Conservation (phyloP, 768 basidiomycete species). For the Podaxis sp. region DNA sequence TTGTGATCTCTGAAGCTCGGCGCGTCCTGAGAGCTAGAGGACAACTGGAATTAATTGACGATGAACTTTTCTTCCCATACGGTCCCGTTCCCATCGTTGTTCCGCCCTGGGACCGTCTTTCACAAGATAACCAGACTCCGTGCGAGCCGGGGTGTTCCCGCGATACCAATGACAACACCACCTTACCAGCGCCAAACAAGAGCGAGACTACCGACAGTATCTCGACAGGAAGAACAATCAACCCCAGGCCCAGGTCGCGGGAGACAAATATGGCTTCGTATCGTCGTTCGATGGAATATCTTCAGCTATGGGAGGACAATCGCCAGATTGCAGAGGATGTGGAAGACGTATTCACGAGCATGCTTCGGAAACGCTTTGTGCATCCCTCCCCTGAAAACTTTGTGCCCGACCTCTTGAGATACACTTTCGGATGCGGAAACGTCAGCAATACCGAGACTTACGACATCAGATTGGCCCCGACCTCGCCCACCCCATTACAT, state of each 20-base stretch:
- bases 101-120: not conserved
- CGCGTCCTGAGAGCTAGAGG: slow-evolving; percentile 65
- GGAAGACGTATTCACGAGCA: slow-evolving; percentile 58
- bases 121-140: not conserved
- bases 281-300: slow-evolving; percentile 36
- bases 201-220: not conserved
- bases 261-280: not conserved
- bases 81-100: slow-evolving; percentile 23
- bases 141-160: not conserved
- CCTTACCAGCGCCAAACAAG: not conserved
- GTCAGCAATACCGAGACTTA: slow-evolving; percentile 44
- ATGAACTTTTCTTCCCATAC: slow-evolving; percentile 66
- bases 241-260: not conserved
- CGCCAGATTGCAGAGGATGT: slow-evolving; percentile 37
- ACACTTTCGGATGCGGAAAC: slow-evolving; percentile 51
- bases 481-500: slow-evolving; percentile 24
- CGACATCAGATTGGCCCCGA: slow-evolving; percentile 57
- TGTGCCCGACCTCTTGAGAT: slow-evolving; percentile 42
- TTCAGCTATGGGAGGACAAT: slow-evolving; percentile 31
- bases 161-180: not conserved
- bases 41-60: slow-evolving; percentile 73
- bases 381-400: slow-evolving; percentile 52
- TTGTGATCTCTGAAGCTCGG: slow-evolving; percentile 55
- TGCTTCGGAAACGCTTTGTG: slow-evolving; percentile 58
- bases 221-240: not conserved